A percentile compares a stretch with the other conserved stretches of the same genome.
These are phyloP conservation scores for Pleurotus pulmonarius DNA, from an alignment of 768 basidiomycete species.

Conservation along the genomic window DNA sequence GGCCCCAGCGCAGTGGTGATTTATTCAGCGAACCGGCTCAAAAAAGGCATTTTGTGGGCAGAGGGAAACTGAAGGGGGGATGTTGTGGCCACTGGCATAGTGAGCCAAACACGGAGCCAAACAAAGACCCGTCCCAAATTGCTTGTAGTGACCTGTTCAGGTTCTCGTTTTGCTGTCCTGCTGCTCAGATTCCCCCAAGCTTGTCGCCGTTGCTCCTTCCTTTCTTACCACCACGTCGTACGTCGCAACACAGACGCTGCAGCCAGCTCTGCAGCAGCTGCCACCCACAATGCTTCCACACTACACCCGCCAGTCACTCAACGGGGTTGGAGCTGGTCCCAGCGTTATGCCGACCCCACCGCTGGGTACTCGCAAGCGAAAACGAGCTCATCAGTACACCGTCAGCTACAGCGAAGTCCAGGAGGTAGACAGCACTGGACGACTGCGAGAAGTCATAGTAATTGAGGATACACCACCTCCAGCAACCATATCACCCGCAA, in stretches of 20 bases:
- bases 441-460: conserved; percentile 82
- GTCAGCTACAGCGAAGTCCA: conserved; percentile 88
- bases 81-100: not conserved
- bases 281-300: conserved; percentile 59
- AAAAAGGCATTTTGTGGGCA: conserved; percentile 8
- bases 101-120: conserved; percentile 30
- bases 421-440: conserved; percentile 77
- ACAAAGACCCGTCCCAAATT: conserved; percentile 26
- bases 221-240: conserved; percentile 48
- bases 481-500: conserved; percentile 67
- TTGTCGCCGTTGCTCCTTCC: conserved; percentile 24
- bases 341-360: conserved; percentile 72
- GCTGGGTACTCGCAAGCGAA: conserved; percentile 74
- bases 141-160: conserved; percentile 32
- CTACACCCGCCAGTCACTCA: conserved; percentile 61
- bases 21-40: not conserved
- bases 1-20: not conserved
- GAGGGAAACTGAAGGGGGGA: not conserved
- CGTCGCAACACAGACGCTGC: conserved; percentile 55
- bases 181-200: conserved; percentile 23
- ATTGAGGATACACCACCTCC: conserved; percentile 90
- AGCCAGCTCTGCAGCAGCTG: conserved; percentile 68
- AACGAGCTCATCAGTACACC: conserved; percentile 75
- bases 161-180: conserved; percentile 37
- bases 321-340: conserved; percentile 38